A percentile compares a stretch with the other conserved stretches of the same genome.
These are phyloP conservation scores for Podaxis sp. DNA, from an alignment of 768 basidiomycete genomes.

Conservation along the genomic window DNA sequence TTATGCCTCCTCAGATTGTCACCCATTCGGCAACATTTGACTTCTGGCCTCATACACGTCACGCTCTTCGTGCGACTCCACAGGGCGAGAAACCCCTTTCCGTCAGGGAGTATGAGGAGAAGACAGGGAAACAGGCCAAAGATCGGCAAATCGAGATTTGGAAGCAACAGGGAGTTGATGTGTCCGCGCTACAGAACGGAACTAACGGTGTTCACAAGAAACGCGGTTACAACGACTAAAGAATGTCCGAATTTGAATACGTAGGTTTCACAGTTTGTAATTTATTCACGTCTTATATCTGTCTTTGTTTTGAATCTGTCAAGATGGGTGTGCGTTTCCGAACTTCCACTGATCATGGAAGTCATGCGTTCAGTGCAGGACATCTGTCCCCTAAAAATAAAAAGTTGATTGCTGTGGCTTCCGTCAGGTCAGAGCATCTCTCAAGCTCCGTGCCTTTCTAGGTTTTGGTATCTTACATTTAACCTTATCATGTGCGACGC, in stretches of 20 bases:
- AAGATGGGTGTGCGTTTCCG: neutral
- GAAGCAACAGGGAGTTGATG: constrained; percentile 57
- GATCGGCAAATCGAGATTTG: constrained; percentile 72
- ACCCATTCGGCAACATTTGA: constrained; percentile 81
- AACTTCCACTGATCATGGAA: no score
- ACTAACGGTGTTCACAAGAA: constrained; percentile 25
- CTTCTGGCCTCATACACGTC: constrained; percentile 73
- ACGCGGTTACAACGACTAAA: constrained; percentile 60
- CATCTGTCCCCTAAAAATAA: no score
- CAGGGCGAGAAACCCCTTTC: constrained; percentile 77
- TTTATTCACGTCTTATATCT: neutral
- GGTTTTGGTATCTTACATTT: no score
- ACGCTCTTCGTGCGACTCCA: constrained; percentile 78
- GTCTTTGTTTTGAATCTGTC: neutral
- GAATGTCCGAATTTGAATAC: neutral
- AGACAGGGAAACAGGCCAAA: constrained; percentile 63
- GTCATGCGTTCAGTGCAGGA: no score
- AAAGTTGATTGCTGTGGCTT: no score
- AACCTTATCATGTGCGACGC: no score
- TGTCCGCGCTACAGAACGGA: constrained; percentile 13
- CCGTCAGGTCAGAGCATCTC: no score
- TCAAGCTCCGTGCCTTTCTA: no score
- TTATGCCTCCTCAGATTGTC: constrained; percentile 42
- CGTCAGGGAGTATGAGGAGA: constrained; percentile 62
- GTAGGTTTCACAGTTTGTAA: neutral